Evolutionary conservation across 768 basidiomycete species (phyloP).

Genomic region (Punctularia strigosozonata): DNA sequence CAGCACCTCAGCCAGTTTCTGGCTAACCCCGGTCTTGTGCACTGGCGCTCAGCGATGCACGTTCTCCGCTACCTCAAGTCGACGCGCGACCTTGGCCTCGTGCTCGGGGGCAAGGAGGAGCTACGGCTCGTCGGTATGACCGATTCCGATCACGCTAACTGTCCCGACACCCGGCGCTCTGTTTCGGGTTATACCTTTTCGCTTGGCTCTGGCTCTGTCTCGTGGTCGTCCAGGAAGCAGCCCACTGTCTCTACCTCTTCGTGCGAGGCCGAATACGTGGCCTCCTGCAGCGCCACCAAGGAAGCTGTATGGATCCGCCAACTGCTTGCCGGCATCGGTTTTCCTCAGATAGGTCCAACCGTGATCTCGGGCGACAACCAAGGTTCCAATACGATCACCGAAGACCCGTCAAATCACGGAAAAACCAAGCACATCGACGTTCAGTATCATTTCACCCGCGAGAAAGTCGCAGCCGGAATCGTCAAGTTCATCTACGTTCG

Average conservation of each 20-base stretch:
- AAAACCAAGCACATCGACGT: slow-evolving; percentile 33
- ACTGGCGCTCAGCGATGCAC: slow-evolving; percentile 14
- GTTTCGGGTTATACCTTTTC: slow-evolving; percentile 15
- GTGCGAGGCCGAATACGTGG: slow-evolving; percentile 18
- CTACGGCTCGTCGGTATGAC: slow-evolving; percentile 6
- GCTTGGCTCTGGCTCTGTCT: slow-evolving; percentile 11
- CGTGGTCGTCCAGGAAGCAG: slow-evolving; percentile 17
- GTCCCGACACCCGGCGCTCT: slow-evolving; percentile 13
- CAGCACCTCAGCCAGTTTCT: slow-evolving; percentile 10
- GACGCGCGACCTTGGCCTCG: slow-evolving; percentile 6
- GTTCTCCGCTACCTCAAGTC: slow-evolving; percentile 15
- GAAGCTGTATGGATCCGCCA: slow-evolving; percentile 6
- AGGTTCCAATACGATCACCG: slow-evolving; percentile 20
- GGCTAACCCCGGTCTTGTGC: slow-evolving; percentile 5
- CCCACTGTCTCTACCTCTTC: slow-evolving; percentile 13
- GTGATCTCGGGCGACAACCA: slow-evolving; percentile 22
- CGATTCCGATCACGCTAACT: slow-evolving; percentile 17
- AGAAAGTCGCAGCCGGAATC: slow-evolving; percentile 16
- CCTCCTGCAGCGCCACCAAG: slow-evolving; percentile 7
- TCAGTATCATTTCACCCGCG: slow-evolving; percentile 25
- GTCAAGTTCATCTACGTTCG: slow-evolving; percentile 19
- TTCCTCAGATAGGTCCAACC: slow-evolving; percentile 6
- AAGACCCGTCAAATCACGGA: slow-evolving; percentile 23
- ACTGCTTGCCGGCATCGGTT: slow-evolving; percentile 12
- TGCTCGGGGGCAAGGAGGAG: slow-evolving; percentile 7